Base-by-base conservation (phyloP, 768 basidiomycete genomes). In the Rickenella mellea region DNA sequence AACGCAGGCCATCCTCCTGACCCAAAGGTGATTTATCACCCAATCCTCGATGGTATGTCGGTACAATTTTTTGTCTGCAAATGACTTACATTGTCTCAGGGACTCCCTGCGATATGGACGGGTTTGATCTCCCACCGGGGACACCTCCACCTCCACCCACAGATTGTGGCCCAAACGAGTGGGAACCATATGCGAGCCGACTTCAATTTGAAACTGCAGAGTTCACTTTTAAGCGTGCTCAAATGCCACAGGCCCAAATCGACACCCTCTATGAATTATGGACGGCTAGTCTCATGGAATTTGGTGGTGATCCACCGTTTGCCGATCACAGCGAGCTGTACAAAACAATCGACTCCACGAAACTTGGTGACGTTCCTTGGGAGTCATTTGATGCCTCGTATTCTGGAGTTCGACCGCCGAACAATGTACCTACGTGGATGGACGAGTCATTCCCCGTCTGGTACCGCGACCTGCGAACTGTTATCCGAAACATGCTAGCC, bases 341-440 rank as follows among this genome's bases (percentile, higher is more conserved):
- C 24, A 27, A 29, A 1, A 55, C 48, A 11, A 62, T 61, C 17
- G 52, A 57, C 30, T 6, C 40, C 2, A 59, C 58, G 15, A 48
- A 44, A 11, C 17, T 35, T 17, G 59, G 63, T 4, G 37, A 47
- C 8, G 43, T 41, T 2, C 51, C 55, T 0, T 65, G 60, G 60
- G 39, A 51, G 19, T 43, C 45, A 0, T 46, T 47, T 30, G 11
- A 14, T 1, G 40, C 62, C 2, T 15, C 24, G 0, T 65, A 59
- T 35, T 39, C 9, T 1, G 60, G 61, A 1, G 45, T 48, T 7
- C 17, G 50, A 4, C 52, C 54, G 60, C 54, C 64, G 64, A 6
- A 65, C 67, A 39, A 67, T 68, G 42, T 50, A 6, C 61, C 58
- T 0, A 31, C 30, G 12, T 66, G 65, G 63, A 63, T 58, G 58